Conservation (phyloP, 1,284 basidiomycete species). For the Papiliotrema fonsecae region DNA sequence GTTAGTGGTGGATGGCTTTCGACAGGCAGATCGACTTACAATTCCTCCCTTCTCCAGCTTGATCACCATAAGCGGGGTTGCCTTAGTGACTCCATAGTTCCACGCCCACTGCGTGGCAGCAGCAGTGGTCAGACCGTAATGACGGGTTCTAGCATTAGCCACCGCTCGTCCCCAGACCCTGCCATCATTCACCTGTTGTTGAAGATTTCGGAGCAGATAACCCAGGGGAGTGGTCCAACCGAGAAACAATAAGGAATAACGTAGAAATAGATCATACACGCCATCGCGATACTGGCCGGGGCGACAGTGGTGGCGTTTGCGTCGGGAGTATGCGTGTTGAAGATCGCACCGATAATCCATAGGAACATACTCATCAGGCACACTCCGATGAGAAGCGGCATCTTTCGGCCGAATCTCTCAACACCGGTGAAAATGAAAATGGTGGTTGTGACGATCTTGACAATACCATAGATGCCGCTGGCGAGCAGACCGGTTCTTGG, state of each 20-base stretch:
- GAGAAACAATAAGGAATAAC: constrained; percentile 53
- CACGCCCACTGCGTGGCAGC: constrained; percentile 70
- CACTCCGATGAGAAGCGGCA: constrained; percentile 48
- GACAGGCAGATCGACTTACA: constrained; percentile 2
- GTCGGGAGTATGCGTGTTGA: constrained; percentile 62
- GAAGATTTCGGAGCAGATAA: constrained; percentile 54
- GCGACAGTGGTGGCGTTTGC: constrained; percentile 14
- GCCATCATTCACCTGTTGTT: constrained; percentile 1
- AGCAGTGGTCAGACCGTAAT: constrained; percentile 67
- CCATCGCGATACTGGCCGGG: constrained; percentile 44
- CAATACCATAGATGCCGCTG: constrained; percentile 71
- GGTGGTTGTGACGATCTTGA: constrained; percentile 66
- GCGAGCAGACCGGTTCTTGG: constrained; percentile 59
- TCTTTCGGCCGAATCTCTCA: constrained; percentile 51
- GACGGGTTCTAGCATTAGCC: constrained; percentile 55
- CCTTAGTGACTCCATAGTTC: constrained; percentile 71
- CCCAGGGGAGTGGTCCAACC: constrained; percentile 33
- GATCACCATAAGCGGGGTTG: constrained; percentile 62
- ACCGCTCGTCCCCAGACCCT: background rate
- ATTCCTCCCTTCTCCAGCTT: constrained; percentile 39
- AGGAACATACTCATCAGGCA: constrained; percentile 61
- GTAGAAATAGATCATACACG: constrained; percentile 42
- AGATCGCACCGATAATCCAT: constrained; percentile 65
- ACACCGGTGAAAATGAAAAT: constrained; percentile 60
- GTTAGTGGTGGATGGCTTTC: background rate